Base-by-base conservation (phyloP, 2,329 filamentous ascomycete genomes). In the Cladosporium oxysporum region DNA sequence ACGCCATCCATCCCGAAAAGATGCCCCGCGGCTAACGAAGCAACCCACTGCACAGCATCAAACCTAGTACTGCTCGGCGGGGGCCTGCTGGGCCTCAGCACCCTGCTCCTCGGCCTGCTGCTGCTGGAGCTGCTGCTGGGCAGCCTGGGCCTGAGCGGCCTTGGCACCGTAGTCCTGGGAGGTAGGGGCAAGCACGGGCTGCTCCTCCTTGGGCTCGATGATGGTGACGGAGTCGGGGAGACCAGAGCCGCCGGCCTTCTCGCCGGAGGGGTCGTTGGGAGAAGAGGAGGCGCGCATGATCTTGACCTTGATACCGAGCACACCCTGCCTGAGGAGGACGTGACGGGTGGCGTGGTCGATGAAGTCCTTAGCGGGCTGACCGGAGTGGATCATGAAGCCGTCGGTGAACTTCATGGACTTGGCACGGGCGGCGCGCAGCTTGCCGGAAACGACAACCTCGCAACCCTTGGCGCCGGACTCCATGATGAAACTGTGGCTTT, bases 351-450 rank as follows among this genome's bases (percentile, higher is more conserved):
- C 96, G 79, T 85, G 88, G 88, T 99, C 95, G 83, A 99, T 99
- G 87, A 99, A 99, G 86, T 99, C 95, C 86, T 96, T 94, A 80
- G 94, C 95, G 80, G 95, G 95, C 84, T 99, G 95, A 85, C 95
- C 95, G 79, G 95, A 99, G 92, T 99, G 95, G 86, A 99, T 99
- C 95, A 99, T 99, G 92, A 99, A 99, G 82, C 95, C 95, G 84
- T 99, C 88, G 84, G 95, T 99, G 91, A 99, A 99, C 91, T 99
- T 99, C 95, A 99, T 99, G 86, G 88, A 92, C 92, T 99, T 99
- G 84, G 95, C 95, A 88, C 95, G 93, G 79, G 95, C 95, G 83
- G 95, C 95, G 81, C 95, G 91, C 77, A 99, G 91, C 90, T 99
- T 99, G 83, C 95, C 95, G 76, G 93, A 97, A 76, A 99, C 95